Evolutionary conservation across 306 rosid species (phyloP).

Genomic region (Quercus variabilis): DNA sequence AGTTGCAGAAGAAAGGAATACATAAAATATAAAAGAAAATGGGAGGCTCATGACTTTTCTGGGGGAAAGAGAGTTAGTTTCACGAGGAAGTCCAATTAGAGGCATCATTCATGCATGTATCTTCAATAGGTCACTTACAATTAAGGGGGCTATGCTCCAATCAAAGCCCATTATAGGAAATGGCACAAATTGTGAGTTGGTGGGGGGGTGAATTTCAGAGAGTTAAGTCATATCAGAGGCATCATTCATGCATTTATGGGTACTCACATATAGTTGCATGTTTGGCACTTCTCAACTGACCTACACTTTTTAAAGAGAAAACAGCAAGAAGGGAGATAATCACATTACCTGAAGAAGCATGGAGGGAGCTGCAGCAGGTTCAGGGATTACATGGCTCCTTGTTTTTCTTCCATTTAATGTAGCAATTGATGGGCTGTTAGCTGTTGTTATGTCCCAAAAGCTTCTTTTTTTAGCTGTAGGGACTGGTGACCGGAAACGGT

Average conservation of each 20-base stretch:
- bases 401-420: slow-evolving; percentile 83
- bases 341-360: slow-evolving; percentile 92
- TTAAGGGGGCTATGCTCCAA: too few species aligned
- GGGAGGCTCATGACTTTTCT: background rate
- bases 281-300: background rate
- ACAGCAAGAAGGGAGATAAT: background rate
- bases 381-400: slow-evolving; percentile 71
- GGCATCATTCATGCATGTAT: background rate
- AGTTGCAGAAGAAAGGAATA: slow-evolving; percentile 31
- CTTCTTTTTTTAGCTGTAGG: slow-evolving; percentile 83
- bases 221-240: too few species aligned
- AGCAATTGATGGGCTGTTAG: slow-evolving; percentile 72
- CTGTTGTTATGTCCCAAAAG: slow-evolving; percentile 92
- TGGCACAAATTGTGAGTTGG: too few species aligned
- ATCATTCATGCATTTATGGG: too few species aligned
- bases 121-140: too few species aligned
- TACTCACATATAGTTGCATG: background rate
- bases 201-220: too few species aligned
- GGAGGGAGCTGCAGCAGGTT: slow-evolving; percentile 68
- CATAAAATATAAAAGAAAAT: background rate
- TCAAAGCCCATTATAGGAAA: too few species aligned
- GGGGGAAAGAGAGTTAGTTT: background rate
- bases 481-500: slow-evolving; percentile 77
- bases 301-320: background rate
- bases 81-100: background rate